Base-by-base conservation (phyloP, 2,329 filamentous ascomycete species). In the Sporothrix curviconia region DNA sequence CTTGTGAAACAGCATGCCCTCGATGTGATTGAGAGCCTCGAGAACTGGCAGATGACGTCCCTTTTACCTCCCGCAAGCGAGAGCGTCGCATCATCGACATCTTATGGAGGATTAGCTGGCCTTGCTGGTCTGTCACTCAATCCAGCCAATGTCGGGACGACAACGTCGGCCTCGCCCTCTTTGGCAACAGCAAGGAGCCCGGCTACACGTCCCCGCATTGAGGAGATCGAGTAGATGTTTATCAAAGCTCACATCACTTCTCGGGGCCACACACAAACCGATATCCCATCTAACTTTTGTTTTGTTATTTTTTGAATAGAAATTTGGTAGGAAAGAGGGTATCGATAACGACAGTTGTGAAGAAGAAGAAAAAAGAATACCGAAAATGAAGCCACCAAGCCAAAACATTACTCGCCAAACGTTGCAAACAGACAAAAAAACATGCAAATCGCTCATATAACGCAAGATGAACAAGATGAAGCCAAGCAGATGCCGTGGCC, bases 1-100 rank as follows among this genome's bases (percentile, higher is more conserved):
- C 70, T 91, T 42, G 87, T 89, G 11, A 78, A 78, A 61, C 78
- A 84, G 63, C 86, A 90, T 68, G 85, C 85, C 2, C 72, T 71
- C 32, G 84, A 84, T 63, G 84, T 86, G n/a, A 68, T 84, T 11
- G 86, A 89, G 67, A 85, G 81, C 50, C 66, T 90, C 60, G 78
- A 84, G 63, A 81, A 78, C 58, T 85, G 82, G 80, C 76, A 78
- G 58, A 70, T 85, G 67, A 57, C 59, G 22, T 62, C 64, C 12
- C 52, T 68, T 32, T 51, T 68, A 14, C 57, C 68, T 22, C 44
- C 52, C 17, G 49, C 39, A 15, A 50, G 42, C 28, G 56, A 43
- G n/a, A 8, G 55, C 50, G 9, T n/a, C 42, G 32, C 11, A 22
- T 34, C 24, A 17, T 42, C 17, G 19, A 11, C 43, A 9, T 11